phyloP scores from a whole-genome alignment of 2,329 filamentous ascomycete species.

The Periconia macrospinosa region DNA sequence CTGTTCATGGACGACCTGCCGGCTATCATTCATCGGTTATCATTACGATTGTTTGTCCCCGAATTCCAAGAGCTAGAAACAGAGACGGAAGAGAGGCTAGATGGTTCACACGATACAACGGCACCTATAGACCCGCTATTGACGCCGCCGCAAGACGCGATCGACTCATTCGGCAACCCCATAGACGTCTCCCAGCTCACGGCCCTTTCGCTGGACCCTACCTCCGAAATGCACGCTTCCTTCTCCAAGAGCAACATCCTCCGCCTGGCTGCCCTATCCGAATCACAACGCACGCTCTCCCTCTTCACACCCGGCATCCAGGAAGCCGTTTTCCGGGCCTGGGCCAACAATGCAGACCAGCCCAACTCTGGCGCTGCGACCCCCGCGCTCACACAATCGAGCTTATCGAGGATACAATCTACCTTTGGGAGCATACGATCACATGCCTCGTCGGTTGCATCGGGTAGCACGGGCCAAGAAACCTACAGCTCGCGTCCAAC shows the following conservation, averaged over 20 bases:
- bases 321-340: conserved; percentile 89
- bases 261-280: conserved; percentile 76
- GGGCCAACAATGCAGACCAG: conserved; percentile 77
- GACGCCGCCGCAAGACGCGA: conserved; percentile 77
- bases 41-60: conserved; percentile 84
- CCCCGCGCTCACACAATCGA: conserved; percentile 47
- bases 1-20: conserved; percentile 98
- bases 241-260: conserved; percentile 96
- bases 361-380: conserved; percentile 56
- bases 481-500: conserved; percentile 66
- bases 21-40: conserved; percentile 92
- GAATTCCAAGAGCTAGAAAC: conserved; percentile 69
- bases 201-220: conserved; percentile 75
- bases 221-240: conserved; percentile 79
- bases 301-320: conserved; percentile 88
- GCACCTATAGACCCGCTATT: conserved; percentile 76
- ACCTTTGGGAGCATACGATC: conserved; percentile 53
- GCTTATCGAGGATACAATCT: conserved; percentile 51
- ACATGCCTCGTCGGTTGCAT: conserved; percentile 35
- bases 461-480: conserved; percentile 51
- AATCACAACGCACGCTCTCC: conserved; percentile 87
- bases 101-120: conserved; percentile 54
- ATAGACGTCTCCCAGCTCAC: conserved; percentile 76
- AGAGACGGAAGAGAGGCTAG: conserved; percentile 59
- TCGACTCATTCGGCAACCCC: conserved; percentile 77